phyloP scores from a whole-genome alignment of 2,329 filamentous ascomycete species.

The Thermomyces lanuginosus region DNA sequence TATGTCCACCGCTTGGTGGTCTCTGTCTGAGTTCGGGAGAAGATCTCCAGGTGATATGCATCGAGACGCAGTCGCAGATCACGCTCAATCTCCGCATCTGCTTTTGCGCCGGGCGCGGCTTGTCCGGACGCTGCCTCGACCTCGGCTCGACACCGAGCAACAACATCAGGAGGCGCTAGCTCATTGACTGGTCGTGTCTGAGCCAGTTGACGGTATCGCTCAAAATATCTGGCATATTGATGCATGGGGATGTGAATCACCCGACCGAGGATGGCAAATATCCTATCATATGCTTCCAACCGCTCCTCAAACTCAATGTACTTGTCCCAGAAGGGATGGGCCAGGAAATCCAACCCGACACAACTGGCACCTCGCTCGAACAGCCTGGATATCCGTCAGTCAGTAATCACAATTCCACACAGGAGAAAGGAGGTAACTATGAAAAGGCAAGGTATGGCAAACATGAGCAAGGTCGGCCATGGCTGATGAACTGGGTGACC shows the following conservation, averaged over 20 bases:
- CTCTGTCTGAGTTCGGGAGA: conserved; percentile 67
- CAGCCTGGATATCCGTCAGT: conserved; percentile 45
- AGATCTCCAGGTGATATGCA: conserved; percentile 62
- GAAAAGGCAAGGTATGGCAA: conserved; percentile 28
- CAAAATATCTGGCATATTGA: conserved; percentile 88
- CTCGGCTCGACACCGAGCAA: conserved; percentile 55
- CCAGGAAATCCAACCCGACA: conserved; percentile 83
- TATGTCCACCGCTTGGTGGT: conserved; percentile 89
- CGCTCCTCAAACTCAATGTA: conserved; percentile 95
- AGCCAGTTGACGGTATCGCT: conserved; percentile 66
- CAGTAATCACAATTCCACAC: conserved; percentile 7
- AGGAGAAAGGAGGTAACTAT: conserved; percentile 9
- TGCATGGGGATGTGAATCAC: conserved; percentile 86
- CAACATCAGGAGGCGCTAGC: conserved; percentile 50
- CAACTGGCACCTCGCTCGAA: conserved; percentile 77
- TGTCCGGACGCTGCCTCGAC: conserved; percentile 41
- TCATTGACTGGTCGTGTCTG: conserved; percentile 57
- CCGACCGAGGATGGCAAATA: conserved; percentile 68
- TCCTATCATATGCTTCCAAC: conserved; percentile 64
- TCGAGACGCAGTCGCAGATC: conserved; percentile 70
- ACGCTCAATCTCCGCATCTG: conserved; percentile 65
- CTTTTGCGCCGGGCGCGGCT: conserved; percentile 32
- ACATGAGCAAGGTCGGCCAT: conserved; percentile 24
- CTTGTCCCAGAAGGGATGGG: conserved; percentile 97
- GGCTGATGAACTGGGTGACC: conserved; percentile 21